Evolutionary conservation across 2,329 filamentous ascomycete species (phyloP), one percentile per base, ranked within the genome.

Genomic region (Monilinia aucupariae): DNA sequence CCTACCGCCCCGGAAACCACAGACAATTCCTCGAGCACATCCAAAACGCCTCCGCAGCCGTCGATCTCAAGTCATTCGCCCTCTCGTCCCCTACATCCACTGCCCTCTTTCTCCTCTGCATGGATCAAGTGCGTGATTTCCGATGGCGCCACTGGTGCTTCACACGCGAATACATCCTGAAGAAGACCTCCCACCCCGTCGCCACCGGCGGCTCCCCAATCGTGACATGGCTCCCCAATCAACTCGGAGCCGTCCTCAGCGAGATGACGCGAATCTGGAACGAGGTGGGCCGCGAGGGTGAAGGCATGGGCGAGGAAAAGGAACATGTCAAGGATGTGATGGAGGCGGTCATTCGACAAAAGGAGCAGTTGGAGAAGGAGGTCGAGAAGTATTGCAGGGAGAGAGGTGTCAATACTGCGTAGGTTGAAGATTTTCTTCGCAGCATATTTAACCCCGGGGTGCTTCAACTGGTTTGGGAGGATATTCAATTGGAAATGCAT

Each of bases 1-100:
- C 88, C 72, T 97, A 97, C 76, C 84, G 93, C 0, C 93, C 93
- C 3, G 89, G 88, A 61, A 93, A 96, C 71, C 93, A 97, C 75
- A 86, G 92, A 49, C 85, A 88, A 68, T 97, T 97, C 75, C 81
- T 97, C 41, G 82, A 85, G 66, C 87, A 87, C 72, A 89, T 96
- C 27, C 77, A 81, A 64, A 75, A 77, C 61, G 77, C 76, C 64
- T 79, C 82, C 7, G 69, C 72, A 30, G 74, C 80, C 39, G 73
- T 85, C 1, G 80, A 81, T 10, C 76, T 89, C 20, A 83, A 84
- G 67, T 79, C 79, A 7, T 90, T 83, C 70, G 85, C 84, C 0
- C 77, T 87, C 20, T 70, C 69, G 17, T 75, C 79, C 22, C 80
- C 65, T 77, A 83, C 69, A 83, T 89, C 41, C 78, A 80, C 66